Evolutionary conservation across 805 yeast genomes (phyloP).

Genomic region (Pichia eremophila): DNA sequence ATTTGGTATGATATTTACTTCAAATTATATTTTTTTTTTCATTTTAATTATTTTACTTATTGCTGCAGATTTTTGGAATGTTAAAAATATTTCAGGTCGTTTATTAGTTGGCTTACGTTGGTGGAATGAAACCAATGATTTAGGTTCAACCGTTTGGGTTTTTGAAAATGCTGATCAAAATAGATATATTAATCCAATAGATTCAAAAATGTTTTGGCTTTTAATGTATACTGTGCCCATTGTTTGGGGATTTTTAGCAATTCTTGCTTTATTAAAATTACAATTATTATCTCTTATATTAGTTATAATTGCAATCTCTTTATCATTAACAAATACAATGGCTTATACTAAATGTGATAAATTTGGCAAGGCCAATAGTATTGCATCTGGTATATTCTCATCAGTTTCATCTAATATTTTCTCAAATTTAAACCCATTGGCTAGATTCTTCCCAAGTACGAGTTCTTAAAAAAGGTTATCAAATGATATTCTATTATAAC

Average conservation of each 20-base stretch:
- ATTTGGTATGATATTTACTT: conserved; percentile 62
- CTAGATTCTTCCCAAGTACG: conserved; percentile 9
- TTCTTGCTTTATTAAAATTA: conserved; percentile 71
- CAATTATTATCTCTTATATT: conserved; percentile 59
- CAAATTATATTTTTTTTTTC: conserved; percentile 64
- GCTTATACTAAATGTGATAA: conserved; percentile 91
- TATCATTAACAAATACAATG: conserved; percentile 74
- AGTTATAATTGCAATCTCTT: conserved; percentile 56
- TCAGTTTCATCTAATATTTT: conserved; percentile 36
- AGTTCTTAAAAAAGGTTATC: not conserved
- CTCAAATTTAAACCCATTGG: conserved; percentile 36
- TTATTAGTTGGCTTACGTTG: conserved; percentile 85
- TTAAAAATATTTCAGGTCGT: conserved; percentile 85
- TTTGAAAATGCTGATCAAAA: conserved; percentile 76
- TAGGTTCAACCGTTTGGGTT: conserved; percentile 73
- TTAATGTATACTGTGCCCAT: conserved; percentile 68
- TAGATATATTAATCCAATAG: conserved; percentile 77
- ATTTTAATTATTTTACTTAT: conserved; percentile 65
- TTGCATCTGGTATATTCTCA: conserved; percentile 51
- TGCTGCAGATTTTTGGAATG: conserved; percentile 90
- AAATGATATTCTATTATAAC: no score
- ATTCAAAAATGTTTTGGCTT: conserved; percentile 82
- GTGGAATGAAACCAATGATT: conserved; percentile 82
- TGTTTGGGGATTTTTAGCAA: conserved; percentile 64
- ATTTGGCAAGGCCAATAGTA: conserved; percentile 71